Evolutionary conservation across 331 rosid species (phyloP).

Genomic region (Malus hybrid): DNA sequence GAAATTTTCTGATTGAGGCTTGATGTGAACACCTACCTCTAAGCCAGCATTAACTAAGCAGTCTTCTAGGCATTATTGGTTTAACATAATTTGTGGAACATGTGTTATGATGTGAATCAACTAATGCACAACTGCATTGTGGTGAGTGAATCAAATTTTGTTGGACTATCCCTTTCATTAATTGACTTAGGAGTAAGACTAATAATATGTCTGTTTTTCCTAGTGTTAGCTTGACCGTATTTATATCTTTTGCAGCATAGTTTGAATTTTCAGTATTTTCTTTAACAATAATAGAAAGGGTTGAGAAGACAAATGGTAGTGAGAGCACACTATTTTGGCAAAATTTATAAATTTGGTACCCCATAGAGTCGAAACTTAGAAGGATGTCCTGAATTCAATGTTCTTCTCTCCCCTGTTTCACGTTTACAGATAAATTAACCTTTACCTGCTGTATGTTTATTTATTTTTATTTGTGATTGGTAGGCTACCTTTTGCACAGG

Average conservation of each 20-base stretch:
- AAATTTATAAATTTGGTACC: not conserved
- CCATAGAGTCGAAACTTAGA: not conserved
- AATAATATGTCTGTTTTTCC: not conserved
- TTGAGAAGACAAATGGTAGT: not conserved
- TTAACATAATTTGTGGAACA: not conserved
- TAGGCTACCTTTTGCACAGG: not conserved
- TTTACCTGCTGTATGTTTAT: not conserved
- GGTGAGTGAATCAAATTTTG: not conserved
- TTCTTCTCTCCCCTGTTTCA: not conserved
- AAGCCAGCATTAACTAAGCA: not conserved
- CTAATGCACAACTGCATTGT: not conserved
- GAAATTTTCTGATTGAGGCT: not conserved
- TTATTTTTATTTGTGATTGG: not conserved
- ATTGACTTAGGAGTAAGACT: not conserved
- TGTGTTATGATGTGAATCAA: not conserved
- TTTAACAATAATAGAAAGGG: too few species aligned
- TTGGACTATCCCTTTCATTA: not conserved
- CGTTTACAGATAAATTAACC: not conserved
- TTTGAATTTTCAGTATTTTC: too few species aligned
- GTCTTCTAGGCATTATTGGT: not conserved
- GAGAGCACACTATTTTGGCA: not conserved
- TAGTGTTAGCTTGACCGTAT: too few species aligned
- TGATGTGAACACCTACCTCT: not conserved
- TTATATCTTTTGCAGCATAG: not conserved
- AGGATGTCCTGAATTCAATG: not conserved